Percentiles rank a stretch among this genome's conserved stretches.
These are phyloP conservation scores for Novymonas esmeraldas DNA, from an alignment of 208 protist species.

Conservation along the genomic window DNA sequence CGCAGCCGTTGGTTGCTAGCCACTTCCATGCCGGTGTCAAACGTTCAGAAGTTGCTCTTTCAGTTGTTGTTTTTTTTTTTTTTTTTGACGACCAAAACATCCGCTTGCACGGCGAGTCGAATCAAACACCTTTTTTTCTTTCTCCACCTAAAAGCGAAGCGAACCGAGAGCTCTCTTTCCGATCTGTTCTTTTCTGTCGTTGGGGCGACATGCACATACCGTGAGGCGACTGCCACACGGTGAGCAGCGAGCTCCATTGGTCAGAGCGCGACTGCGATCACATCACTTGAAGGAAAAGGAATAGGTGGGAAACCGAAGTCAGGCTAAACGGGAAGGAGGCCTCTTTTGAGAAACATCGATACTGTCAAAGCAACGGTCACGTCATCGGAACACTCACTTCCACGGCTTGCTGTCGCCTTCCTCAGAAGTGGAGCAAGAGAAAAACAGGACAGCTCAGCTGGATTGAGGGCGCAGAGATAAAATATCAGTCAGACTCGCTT, in stretches of 20 bases:
- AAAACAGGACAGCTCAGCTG: background rate
- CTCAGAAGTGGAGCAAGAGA: background rate
- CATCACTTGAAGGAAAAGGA: slow-evolving; percentile 15
- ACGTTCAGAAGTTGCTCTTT: too few relatives aligned
- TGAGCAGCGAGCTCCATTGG: background rate
- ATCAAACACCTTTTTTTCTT: too few relatives aligned
- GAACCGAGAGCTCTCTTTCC: background rate
- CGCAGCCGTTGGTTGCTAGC: too few relatives aligned
- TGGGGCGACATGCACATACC: background rate
- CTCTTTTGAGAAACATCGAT: slow-evolving; percentile 12
- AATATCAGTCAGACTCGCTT: background rate
- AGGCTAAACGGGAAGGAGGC: slow-evolving; percentile 10
- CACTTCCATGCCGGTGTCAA: too few relatives aligned
- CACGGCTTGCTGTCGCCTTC: background rate
- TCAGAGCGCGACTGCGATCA: slow-evolving; percentile 17
- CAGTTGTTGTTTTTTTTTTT: too few relatives aligned
- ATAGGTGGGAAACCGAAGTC: slow-evolving; percentile 8
- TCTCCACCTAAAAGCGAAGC: too few relatives aligned
- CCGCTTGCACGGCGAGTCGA: too few relatives aligned
- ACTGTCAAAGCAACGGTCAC: slow-evolving; percentile 8
- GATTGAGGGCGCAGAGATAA: slow-evolving; percentile 1
- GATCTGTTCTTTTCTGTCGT: background rate
- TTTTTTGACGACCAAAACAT: too few relatives aligned
- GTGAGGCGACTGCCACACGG: background rate
- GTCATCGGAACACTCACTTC: background rate